A percentile compares a stretch with the other conserved stretches of the same genome.
Conservation (phyloP, 2,329 filamentous ascomycete genomes). For the Apiospora aurea region DNA sequence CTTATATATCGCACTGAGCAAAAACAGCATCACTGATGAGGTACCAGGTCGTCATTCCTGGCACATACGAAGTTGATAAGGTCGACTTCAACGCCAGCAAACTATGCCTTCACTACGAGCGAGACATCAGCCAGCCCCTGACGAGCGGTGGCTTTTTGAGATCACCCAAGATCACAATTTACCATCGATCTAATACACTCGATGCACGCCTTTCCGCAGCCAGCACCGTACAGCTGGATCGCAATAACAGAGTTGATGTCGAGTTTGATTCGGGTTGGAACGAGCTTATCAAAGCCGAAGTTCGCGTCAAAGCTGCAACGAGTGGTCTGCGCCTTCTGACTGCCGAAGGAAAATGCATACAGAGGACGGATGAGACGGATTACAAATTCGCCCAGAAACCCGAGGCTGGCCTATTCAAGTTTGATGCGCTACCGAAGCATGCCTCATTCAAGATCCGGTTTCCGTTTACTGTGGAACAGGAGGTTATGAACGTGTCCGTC, state of each 20-base stretch:
- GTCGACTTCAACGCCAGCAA: constrained; percentile 71
- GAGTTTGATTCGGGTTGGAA: constrained; percentile 79
- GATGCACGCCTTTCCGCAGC: constrained; percentile 72
- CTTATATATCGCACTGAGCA: not conserved
- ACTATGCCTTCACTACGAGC: constrained; percentile 70
- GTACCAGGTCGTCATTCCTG: constrained; percentile 68
- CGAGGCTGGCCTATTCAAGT: constrained; percentile 60
- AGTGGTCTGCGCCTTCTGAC: constrained; percentile 70
- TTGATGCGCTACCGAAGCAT: constrained; percentile 54
- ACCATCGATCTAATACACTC: constrained; percentile 73
- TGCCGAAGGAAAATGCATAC: constrained; percentile 61
- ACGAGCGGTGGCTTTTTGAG: constrained; percentile 60
- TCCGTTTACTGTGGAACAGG: constrained; percentile 85
- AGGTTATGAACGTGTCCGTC: constrained; percentile 73
- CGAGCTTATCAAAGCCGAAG: constrained; percentile 62
- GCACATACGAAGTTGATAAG: constrained; percentile 77
- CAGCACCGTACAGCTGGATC: constrained; percentile 79
- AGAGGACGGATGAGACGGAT: constrained; percentile 42
- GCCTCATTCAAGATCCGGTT: constrained; percentile 66
- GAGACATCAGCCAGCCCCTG: constrained; percentile 57
- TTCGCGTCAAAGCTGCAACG: constrained; percentile 69
- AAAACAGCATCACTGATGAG: not conserved
- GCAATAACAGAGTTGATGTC: constrained; percentile 79
- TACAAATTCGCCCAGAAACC: constrained; percentile 55
- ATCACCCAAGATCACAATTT: constrained; percentile 72